Evolutionary conservation across 345 rosid species (phyloP).

Genomic region (Mangifera indica): DNA sequence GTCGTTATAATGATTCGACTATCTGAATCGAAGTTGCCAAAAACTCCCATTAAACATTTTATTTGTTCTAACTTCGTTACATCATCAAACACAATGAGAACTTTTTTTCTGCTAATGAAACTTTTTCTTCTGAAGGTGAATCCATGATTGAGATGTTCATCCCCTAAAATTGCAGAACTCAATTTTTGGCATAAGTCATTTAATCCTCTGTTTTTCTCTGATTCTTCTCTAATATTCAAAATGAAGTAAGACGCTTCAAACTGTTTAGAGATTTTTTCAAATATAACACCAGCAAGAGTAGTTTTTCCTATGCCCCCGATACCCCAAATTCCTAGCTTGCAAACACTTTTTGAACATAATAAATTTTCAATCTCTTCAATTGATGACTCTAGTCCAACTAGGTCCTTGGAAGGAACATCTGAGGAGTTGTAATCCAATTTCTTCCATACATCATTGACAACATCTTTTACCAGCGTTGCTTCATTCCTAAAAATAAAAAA

Average conservation of each 20-base stretch:
- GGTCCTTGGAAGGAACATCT: too few relatives aligned
- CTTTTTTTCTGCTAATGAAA: background rate
- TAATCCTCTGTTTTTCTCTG: too few relatives aligned
- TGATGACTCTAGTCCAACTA: too few relatives aligned
- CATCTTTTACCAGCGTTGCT: too few relatives aligned
- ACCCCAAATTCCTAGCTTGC: constrained; percentile 39
- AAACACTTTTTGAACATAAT: too few relatives aligned
- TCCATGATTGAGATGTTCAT: constrained; percentile 4
- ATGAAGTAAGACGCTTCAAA: constrained; percentile 43
- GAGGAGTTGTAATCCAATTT: too few relatives aligned
- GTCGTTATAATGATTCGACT: constrained; percentile 22
- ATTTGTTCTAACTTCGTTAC: constrained; percentile 3
- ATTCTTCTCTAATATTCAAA: constrained; percentile 38
- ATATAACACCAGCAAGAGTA: constrained; percentile 29
- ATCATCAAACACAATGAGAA: constrained; percentile 26
- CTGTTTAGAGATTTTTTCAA: constrained; percentile 21
- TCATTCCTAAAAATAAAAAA: too few relatives aligned
- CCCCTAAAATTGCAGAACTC: too few relatives aligned
- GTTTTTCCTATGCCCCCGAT: constrained; percentile 60
- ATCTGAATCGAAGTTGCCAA: constrained; percentile 11
- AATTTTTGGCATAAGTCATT: too few relatives aligned
- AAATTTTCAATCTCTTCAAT: too few relatives aligned
- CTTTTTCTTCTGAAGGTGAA: background rate
- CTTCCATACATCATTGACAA: too few relatives aligned
- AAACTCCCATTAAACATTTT: background rate